Percentiles rank a stretch among this genome's conserved stretches.
These are phyloP conservation scores for Penicillium cataractarum DNA, from an alignment of 495 filamentous ascomycete genomes.

Conservation along the genomic window DNA sequence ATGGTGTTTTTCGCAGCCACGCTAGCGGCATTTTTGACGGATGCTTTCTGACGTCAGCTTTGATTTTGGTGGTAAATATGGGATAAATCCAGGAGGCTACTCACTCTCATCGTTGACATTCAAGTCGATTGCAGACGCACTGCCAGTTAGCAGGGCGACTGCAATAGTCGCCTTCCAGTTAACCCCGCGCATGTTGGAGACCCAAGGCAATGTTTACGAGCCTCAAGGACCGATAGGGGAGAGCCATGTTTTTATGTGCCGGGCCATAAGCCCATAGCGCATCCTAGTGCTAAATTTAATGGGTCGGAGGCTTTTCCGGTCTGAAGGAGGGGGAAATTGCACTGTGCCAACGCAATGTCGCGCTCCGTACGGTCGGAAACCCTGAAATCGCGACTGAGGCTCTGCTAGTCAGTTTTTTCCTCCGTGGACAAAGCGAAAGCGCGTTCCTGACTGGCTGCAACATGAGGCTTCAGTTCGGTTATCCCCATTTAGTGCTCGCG, in stretches of 20 bases:
- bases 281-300: neutral
- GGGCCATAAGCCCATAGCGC: neutral
- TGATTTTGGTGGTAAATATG: neutral
- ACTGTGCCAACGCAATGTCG: neutral
- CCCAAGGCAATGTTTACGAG: neutral
- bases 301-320: neutral
- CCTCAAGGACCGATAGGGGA: neutral
- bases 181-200: constrained; percentile 5
- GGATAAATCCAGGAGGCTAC: neutral
- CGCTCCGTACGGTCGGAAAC: neutral
- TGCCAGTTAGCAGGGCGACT: constrained; percentile 11
- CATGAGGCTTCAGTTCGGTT: neutral
- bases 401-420: neutral
- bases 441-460: neutral
- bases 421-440: neutral
- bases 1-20: constrained; percentile 64
- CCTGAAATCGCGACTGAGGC: neutral
- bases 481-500: neutral
- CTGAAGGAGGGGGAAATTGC: neutral
- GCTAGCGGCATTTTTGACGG: constrained; percentile 62
- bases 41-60: constrained; percentile 49
- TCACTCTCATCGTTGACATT: constrained; percentile 21
- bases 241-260: neutral
- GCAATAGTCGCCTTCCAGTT: constrained; percentile 8
- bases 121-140: constrained; percentile 19